These are phyloP conservation scores for Monosporascus ibericus DNA, from an alignment of 2,329 filamentous ascomycete genomes.

Conservation along the genomic window DNA sequence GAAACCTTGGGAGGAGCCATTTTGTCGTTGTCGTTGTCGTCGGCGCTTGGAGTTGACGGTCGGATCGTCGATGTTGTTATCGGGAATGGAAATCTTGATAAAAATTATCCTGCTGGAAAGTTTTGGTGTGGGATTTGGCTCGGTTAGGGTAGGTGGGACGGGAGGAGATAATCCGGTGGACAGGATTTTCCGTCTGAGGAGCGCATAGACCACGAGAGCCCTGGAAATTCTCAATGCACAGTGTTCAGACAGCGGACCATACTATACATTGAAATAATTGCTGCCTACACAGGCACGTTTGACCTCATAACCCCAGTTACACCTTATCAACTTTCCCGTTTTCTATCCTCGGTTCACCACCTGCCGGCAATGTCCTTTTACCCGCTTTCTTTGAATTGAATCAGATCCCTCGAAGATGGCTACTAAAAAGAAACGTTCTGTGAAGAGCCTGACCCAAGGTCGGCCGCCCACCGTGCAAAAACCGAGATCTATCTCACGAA, in stretches of 20 bases:
- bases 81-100: conserved; percentile 1
- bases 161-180: no score
- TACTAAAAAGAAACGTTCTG: conserved; percentile 36
- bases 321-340: no score
- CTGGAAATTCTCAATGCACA: no score
- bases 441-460: conserved; percentile 44
- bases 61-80: background rate
- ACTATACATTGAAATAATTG: no score
- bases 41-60: background rate
- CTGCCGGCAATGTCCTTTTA: no score
- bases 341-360: no score
- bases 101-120: background rate
- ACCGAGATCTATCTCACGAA: conserved; percentile 55
- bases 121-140: conserved; percentile 1
- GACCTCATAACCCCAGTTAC: no score
- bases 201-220: no score
- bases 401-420: conserved; percentile 31
- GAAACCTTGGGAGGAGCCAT: conserved; percentile 35
- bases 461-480: conserved; percentile 51
- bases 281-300: no score
- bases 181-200: no score
- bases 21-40: conserved; percentile 20
- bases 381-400: no score
- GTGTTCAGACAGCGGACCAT: no score
- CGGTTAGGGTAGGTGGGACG: background rate